Evolutionary conservation across 2,329 filamentous ascomycete genomes (phyloP), one percentile per base, ranked within the genome.

Genomic region (Talaromyces sp.): DNA sequence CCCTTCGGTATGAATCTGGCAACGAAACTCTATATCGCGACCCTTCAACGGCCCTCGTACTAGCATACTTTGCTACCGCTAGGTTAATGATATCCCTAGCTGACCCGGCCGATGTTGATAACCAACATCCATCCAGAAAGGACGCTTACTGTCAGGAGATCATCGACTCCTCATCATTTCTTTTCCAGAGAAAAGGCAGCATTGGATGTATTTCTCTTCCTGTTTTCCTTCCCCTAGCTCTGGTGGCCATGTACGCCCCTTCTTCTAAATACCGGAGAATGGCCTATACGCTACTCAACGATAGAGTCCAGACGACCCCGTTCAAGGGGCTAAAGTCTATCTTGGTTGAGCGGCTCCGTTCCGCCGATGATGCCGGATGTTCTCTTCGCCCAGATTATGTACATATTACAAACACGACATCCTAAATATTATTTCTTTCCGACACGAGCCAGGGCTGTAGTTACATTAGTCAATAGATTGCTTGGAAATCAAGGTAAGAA

Each of bases 291-390:
- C 10, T 56, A n/a, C 54, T 56, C 33, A 56, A 39, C 9, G 54
- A 56, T 27, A 33, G 54, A 33, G 54, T 56, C 33, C 13, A 22
- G 19, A 33, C 25, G 25, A 56, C 54, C 9, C 54, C 54, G 19
- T 56, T 56, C 54, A 33, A n/a, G 8, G 54, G 54, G 15, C 13
- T 56, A n/a, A 56, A 28, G 54, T 56, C 33, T n/a, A 42, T 56
- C 32, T 25, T 56, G 19, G n/a, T 56, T 56, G 28, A 56, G 7
- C 49, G 32, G 22, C 30, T 56, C 22, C 13, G 9, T 13, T 56
- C 32, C 25, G 22, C 19, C 3, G 44, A 47, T 22, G n/a, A 25
- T 22, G 44, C 8, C 44, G 22, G 17, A 10, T 25, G 22, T 19
- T 47, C 44, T 8, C 44, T 47, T 22, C n/a, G 19, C 4, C 44